Percentiles rank a stretch among this genome's conserved stretches.
Evolutionary conservation across 768 basidiomycete species (phyloP).

Genomic region (Tephrocybe sp.): DNA sequence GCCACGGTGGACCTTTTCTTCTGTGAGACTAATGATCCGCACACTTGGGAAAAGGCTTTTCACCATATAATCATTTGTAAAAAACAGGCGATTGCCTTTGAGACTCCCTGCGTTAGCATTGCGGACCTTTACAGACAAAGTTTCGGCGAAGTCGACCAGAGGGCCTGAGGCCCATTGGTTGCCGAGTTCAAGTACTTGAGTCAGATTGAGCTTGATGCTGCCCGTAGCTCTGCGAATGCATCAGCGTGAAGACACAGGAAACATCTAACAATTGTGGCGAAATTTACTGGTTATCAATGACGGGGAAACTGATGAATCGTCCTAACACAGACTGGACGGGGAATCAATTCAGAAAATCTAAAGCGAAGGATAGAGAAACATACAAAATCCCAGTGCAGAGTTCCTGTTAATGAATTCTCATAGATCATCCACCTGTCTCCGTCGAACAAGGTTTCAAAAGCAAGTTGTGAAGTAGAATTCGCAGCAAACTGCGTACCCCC

Average conservation of each 20-base stretch:
- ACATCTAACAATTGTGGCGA: neutral
- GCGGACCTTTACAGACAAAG: slow-evolving; percentile 30
- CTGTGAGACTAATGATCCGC: slow-evolving; percentile 1
- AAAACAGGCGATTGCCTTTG: slow-evolving; percentile 61
- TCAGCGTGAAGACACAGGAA: slow-evolving; percentile 16
- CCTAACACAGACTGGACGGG: slow-evolving; percentile 12
- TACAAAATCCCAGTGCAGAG: slow-evolving; percentile 73
- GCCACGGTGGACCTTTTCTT: slow-evolving; percentile 61
- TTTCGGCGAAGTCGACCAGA: slow-evolving; percentile 37
- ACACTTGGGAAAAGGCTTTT: slow-evolving; percentile 3
- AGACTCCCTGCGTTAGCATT: slow-evolving; percentile 54
- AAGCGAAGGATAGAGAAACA: neutral
- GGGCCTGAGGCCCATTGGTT: slow-evolving; percentile 46
- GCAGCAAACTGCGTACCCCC: slow-evolving; percentile 59
- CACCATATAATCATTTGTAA: slow-evolving; percentile 66
- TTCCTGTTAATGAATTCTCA: slow-evolving; percentile 49
- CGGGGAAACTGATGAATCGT: slow-evolving; percentile 17
- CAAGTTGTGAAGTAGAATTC: slow-evolving; percentile 34
- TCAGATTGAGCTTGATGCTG: slow-evolving; percentile 55
- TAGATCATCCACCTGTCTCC: slow-evolving; percentile 74
- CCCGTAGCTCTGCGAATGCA: slow-evolving; percentile 43
- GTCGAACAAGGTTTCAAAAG: slow-evolving; percentile 54
- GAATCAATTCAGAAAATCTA: slow-evolving; percentile 20
- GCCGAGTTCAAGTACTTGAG: slow-evolving; percentile 48
- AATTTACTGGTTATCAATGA: slow-evolving; percentile 30